These are phyloP conservation scores for Dryas drummondii DNA, from an alignment of 306 rosid species.

Conservation along the genomic window DNA sequence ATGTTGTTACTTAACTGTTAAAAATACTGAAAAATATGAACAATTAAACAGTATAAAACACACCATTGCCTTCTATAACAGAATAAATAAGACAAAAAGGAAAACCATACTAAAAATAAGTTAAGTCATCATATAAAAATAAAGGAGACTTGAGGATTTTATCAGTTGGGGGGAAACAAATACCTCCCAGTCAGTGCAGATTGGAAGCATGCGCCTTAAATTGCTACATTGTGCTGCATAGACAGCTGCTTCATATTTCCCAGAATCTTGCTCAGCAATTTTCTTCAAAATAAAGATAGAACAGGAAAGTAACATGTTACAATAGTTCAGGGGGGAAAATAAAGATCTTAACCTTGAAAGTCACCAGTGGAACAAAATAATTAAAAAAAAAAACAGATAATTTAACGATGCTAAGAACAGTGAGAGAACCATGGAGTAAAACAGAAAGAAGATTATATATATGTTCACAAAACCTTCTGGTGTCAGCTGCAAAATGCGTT, in stretches of 20 bases:
- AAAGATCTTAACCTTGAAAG: neutral
- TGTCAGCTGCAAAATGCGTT: conserved; percentile 13
- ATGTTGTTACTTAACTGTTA: neutral
- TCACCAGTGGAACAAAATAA: conserved; percentile 13
- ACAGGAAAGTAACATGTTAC: conserved; percentile 14
- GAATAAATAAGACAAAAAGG: neutral
- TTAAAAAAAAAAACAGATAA: neutral
- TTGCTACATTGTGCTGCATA: conserved; percentile 92
- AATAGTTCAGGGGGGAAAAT: neutral
- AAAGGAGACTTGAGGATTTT: conserved; percentile 8
- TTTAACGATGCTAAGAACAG: conserved; percentile 3
- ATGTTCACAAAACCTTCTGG: conserved; percentile 18
- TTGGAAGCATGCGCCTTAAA: conserved; percentile 82
- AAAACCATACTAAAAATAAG: neutral
- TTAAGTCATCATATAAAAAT: conserved; percentile 5
- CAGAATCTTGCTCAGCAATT: conserved; percentile 84
- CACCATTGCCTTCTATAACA: conserved; percentile 11
- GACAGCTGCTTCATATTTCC: conserved; percentile 92
- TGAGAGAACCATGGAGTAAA: neutral
- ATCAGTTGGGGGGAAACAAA: conserved; percentile 10
- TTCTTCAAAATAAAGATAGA: conserved; percentile 52
- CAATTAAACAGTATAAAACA: conserved; percentile 3
- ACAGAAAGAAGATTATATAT: conserved; percentile 7
- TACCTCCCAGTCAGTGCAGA: conserved; percentile 98
- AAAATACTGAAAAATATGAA: neutral